Base-by-base conservation (phyloP, 305 asterid species). In the Solanum hybrid region DNA sequence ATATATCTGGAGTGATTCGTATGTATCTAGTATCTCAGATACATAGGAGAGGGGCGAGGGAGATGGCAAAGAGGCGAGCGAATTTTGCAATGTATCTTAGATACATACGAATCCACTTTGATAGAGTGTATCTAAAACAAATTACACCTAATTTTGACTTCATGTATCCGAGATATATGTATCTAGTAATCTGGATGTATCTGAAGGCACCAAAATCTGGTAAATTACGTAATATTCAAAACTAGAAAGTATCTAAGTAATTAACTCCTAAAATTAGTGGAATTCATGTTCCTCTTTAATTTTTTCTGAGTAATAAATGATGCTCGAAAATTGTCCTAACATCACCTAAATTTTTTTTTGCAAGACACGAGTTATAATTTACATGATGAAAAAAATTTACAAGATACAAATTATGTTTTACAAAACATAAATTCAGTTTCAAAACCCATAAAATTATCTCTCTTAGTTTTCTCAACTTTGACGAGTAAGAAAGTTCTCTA, bases 321-420 rank as follows among this genome's bases (percentile, higher is more conserved):
- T 31, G 32, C 32, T 31, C 32, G 32, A 31, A 31, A 31, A 31
- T 31, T 31, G 32, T 31, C 32, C 32, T 31, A 31, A 31, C 32
- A 31, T 31, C 32, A 31, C 32, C 32, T 4, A 0, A 0, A 0
- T n/a, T n/a, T n/a, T n/a, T n/a, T n/a, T n/a, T 3, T 17, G 69
- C 69, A 17, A 56, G 69, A 3, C 4, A 56, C 24, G 3, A 2
- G 4, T 17, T 56, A 6, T 56, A 56, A 17, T 56, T 56, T 56
- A 17, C 4, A 6, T 17, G 3, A 51, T 3, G 1, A 51, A 5
- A 15, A 51, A 15, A 51, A 15, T 56, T 6, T 56, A 51, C 66
- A 17, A 2, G 3, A 2, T 51, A 51, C 9, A 51, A 17, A 51
- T 51, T 51, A 51, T 15, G 66, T 51, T 51, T 51, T 51, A 51